A percentile compares a stretch with the other conserved stretches of the same genome.
Conservation (phyloP, 2,329 filamentous ascomycete genomes). For the Aspergillus arachidicola region DNA sequence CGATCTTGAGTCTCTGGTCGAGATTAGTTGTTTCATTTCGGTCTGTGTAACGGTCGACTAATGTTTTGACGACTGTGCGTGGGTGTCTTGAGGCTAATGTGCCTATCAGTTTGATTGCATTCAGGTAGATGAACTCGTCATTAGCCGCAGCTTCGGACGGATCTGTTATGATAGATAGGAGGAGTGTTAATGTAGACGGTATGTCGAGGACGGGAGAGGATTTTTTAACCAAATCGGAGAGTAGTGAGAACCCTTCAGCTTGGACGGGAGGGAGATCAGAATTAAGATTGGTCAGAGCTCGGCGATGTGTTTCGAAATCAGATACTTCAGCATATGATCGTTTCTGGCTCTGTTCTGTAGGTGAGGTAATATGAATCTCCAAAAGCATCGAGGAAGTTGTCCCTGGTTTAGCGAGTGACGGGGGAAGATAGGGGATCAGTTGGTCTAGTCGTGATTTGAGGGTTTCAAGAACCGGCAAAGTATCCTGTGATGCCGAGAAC, state of each 20-base stretch:
- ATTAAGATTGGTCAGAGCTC: slow-evolving; percentile 43
- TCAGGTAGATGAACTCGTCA: slow-evolving; percentile 49
- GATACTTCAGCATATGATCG: slow-evolving; percentile 28
- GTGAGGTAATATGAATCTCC: slow-evolving; percentile 41
- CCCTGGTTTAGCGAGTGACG: slow-evolving; percentile 38
- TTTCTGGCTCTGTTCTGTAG: slow-evolving; percentile 25
- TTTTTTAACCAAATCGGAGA: slow-evolving; percentile 43
- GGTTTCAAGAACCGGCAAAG: slow-evolving; percentile 30
- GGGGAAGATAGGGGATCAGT: slow-evolving; percentile 37
- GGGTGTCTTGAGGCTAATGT: slow-evolving; percentile 45
- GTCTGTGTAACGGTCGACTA: slow-evolving; percentile 45
- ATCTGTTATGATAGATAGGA: slow-evolving; percentile 43
- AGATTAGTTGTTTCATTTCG: slow-evolving; percentile 38
- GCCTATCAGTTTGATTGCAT: slow-evolving; percentile 46
- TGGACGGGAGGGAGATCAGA: slow-evolving; percentile 46
- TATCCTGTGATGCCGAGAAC: slow-evolving; percentile 36
- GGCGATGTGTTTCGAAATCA: slow-evolving; percentile 45
- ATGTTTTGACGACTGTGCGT: slow-evolving; percentile 42
- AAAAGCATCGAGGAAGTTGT: slow-evolving; percentile 47
- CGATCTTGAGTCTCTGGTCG: slow-evolving; percentile 45
- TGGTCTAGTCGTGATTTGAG: slow-evolving; percentile 41
- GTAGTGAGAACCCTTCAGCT: slow-evolving; percentile 46
- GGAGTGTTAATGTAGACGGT: slow-evolving; percentile 43
- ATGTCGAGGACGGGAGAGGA: slow-evolving; percentile 48
- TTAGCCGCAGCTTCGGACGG: slow-evolving; percentile 33